phyloP scores from a whole-genome alignment of 2,329 filamentous ascomycete genomes.

The Ophiostoma quercus region DNA sequence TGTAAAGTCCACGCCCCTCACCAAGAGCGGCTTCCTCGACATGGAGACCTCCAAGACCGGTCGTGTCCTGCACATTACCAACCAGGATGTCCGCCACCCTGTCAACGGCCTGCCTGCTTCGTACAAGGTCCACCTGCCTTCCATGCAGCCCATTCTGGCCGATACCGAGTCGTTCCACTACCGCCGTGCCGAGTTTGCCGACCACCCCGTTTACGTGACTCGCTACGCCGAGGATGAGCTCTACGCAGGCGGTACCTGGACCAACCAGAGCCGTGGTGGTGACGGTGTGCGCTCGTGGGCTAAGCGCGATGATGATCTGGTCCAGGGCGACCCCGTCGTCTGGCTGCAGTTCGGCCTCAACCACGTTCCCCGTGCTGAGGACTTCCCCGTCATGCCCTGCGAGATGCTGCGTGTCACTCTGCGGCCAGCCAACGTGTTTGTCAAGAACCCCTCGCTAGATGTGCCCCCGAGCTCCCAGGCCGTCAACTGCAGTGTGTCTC shows the following conservation, averaged over 20 bases:
- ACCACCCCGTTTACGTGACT: slow-evolving; percentile 44
- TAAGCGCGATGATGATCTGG: slow-evolving; percentile 38
- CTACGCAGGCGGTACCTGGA: slow-evolving; percentile 41
- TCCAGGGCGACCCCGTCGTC: slow-evolving; percentile 42
- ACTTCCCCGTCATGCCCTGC: slow-evolving; percentile 65
- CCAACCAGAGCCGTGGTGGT: slow-evolving; percentile 42
- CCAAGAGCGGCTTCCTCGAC: slow-evolving; percentile 44
- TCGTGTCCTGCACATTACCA: slow-evolving; percentile 46
- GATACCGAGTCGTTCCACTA: slow-evolving; percentile 39
- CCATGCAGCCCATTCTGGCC: slow-evolving; percentile 45
- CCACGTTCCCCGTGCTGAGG: slow-evolving; percentile 59
- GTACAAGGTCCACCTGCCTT: slow-evolving; percentile 42
- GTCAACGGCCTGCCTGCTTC: slow-evolving; percentile 42
- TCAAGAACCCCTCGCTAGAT: slow-evolving; percentile 47
- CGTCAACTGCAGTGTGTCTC: slow-evolving; percentile 37
- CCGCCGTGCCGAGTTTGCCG: slow-evolving; percentile 40
- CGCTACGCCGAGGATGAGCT: slow-evolving; percentile 41
- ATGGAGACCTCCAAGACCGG: slow-evolving; percentile 51
- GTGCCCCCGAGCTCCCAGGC: slow-evolving; percentile 44
- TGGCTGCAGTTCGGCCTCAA: slow-evolving; percentile 58
- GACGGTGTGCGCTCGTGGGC: slow-evolving; percentile 40
- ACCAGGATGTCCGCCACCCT: slow-evolving; percentile 40
- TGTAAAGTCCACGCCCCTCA: slow-evolving; percentile 41
- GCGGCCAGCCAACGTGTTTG: slow-evolving; percentile 52
- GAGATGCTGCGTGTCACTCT: slow-evolving; percentile 50